Base-by-base conservation (phyloP, 352 stramenopile species). In the Peronospora destructor region DNA sequence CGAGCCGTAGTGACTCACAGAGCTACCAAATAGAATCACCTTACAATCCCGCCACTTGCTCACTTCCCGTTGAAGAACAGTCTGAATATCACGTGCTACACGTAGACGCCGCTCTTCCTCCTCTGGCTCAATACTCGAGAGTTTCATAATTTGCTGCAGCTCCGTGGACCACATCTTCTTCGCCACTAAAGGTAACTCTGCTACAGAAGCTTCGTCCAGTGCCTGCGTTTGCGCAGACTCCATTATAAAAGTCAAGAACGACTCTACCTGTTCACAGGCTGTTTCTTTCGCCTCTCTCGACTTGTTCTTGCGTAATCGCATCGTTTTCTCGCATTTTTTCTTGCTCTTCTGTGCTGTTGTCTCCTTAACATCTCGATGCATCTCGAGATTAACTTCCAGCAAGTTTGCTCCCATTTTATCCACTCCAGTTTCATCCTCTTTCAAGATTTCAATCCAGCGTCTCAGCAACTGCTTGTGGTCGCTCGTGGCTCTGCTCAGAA, bases 1-100 rank as follows among this genome's bases (percentile, higher is more conserved):
- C 10, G 82, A 85, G 23, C 82, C 82, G 33, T 78, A 91, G 39
- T 69, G 79, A 35, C 79, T 90, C 44, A 88, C 44, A 0, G 82
- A 93, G 28, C 82, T 93, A 42, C 82, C 82, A 39, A 87, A 93
- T 4, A 86, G 65, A 48, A 75, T 39, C 10, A 89, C 43, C 10
- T 82, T 48, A 25, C 68, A 78, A 14, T 69, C 47, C 0, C 59
- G 68, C 71, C 75, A 85, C 39, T 82, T 75, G 45, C 38, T 65
- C 19, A 71, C 46, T n/a, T 77, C 49, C 1, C 46, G 58, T 29
- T 63, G 70, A 19, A 86, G 57, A 9, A 71, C 28, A 1, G 50
- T 56, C 53, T 86, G 56, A 37, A 88, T 63, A n/a, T 79, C 59
- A 3, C 46, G 47, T 4, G 73, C 66, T 8, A 86, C 59, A 5